These are phyloP conservation scores for Calonectria ilicicola DNA, from an alignment of 2,329 filamentous ascomycete genomes.

Conservation along the genomic window DNA sequence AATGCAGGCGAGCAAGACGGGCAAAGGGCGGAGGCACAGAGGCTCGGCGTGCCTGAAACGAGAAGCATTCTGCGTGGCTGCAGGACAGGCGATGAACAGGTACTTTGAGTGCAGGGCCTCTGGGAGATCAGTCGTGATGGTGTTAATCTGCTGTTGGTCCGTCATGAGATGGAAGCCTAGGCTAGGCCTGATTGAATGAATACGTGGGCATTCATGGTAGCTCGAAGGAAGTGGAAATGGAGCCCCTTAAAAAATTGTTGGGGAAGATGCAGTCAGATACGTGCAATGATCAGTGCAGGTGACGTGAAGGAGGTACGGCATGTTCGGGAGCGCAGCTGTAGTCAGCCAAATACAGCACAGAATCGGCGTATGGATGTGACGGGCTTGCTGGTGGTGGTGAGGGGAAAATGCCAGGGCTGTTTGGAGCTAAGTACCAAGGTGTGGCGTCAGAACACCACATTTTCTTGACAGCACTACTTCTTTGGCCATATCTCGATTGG, in stretches of 20 bases:
- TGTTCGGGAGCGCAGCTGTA: neutral
- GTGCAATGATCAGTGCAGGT: neutral
- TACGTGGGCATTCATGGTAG: neutral
- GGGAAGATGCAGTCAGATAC: slow-evolving; percentile 8
- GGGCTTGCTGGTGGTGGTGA: slow-evolving; percentile 1
- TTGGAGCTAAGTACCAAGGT: slow-evolving; percentile 31
- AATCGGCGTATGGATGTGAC: slow-evolving; percentile 20
- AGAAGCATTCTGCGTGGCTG: slow-evolving; percentile 14
- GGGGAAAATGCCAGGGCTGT: slow-evolving; percentile 15
- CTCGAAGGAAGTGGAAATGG: neutral
- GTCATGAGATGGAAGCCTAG: neutral
- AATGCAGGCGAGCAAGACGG: slow-evolving; percentile 4
- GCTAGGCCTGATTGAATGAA: neutral
- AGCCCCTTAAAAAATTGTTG: slow-evolving; percentile 10
- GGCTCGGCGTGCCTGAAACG: slow-evolving; percentile 20
- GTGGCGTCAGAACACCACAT: slow-evolving; percentile 32
- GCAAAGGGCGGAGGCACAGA: slow-evolving; percentile 11
- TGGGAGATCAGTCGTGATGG: neutral
- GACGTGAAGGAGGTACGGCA: neutral
- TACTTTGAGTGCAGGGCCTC: neutral
- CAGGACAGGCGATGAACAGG: neutral
- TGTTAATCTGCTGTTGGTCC: neutral
- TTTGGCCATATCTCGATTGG: neutral
- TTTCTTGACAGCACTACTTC: neutral
- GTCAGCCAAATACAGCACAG: slow-evolving; percentile 3